Base-by-base conservation (phyloP, 306 rosid genomes). In the Begonia peltatifolia region DNA sequence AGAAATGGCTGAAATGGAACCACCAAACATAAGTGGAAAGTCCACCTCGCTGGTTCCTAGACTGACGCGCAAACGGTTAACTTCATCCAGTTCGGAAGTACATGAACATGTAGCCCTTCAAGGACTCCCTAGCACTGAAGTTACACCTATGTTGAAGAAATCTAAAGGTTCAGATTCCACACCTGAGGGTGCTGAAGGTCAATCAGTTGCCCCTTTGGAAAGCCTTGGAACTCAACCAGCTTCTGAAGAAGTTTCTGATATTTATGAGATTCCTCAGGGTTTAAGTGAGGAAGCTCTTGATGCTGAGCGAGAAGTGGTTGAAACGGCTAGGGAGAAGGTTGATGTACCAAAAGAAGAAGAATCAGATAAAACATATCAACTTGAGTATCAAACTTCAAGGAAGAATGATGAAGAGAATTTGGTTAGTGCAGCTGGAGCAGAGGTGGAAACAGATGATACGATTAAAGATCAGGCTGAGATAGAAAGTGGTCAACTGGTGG, bases 1-100 rank as follows among this genome's bases (percentile, higher is more conserved):
- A 17, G 99, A 83, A 63, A 90, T 86, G 88, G 76, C 95, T 15
- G 84, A 79, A 58, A 68, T 61, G 9, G 97, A 90, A 63, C 84
- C 66, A 15, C 11, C 78, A 16, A 63, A 20, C 50, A 63, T 12
- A 46, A 76, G 47, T 20, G 64, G 72, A 42, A 80, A 71, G 65
- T 65, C 68, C 22, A 77, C 38, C 6, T 30, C 64, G 41, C 65
- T 67, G 47, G 38, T 30, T 30, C 69, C 90, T 15, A 64, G 60
- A 22, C 59, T 61, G 66, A 65, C 55, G 58, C 94, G 92, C 9
- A 90, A 90, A 56, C 95, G 99, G 36, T 65, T 52, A 36, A 82
- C 95, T 61, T 60, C 78, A 13, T 64, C 94, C 17, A 51, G 78
- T 70, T 61, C 75, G 3, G 95, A 87, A 47, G 73, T 77, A 59